Evolutionary conservation across 257 asterid species (phyloP).

Genomic region (Jaltomata sinuosa): DNA sequence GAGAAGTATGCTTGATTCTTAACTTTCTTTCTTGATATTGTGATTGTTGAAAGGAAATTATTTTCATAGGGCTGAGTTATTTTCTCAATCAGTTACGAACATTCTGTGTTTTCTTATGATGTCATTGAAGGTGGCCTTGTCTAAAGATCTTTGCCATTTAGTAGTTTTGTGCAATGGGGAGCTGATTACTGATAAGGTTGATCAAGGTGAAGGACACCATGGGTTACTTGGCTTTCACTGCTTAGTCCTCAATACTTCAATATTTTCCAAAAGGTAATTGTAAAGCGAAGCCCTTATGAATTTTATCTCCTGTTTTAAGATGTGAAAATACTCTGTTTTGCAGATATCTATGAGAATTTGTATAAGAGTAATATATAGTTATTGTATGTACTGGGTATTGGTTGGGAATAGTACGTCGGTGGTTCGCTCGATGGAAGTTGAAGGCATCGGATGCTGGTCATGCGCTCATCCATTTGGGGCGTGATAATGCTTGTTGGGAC

Average conservation of each 20-base stretch:
- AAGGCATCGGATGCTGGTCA: neutral
- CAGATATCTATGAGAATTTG: neutral
- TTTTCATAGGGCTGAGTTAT: neutral
- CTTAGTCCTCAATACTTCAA: constrained; percentile 74
- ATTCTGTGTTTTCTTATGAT: constrained; percentile 4
- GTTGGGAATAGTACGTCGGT: neutral
- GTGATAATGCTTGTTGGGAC: neutral
- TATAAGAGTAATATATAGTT: neutral
- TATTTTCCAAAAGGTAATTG: constrained; percentile 66
- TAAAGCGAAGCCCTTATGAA: neutral
- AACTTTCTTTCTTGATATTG: neutral
- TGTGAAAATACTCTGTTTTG: neutral
- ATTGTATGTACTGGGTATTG: neutral
- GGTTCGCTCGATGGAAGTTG: neutral
- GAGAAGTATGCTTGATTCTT: neutral
- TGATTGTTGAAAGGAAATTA: neutral
- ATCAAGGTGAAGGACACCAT: constrained; percentile 28
- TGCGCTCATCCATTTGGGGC: neutral
- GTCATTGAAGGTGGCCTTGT: constrained; percentile 62
- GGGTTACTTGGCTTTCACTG: constrained; percentile 55
- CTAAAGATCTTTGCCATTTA: constrained; percentile 61
- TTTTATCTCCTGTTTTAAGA: neutral
- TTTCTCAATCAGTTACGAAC: neutral
- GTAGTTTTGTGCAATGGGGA: constrained; percentile 72
- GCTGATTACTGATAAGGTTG: constrained; percentile 27